Evolutionary conservation across 352 stramenopile genomes (phyloP), one percentile per base, ranked within the genome.

Genomic region (Pythium oligandrum): DNA sequence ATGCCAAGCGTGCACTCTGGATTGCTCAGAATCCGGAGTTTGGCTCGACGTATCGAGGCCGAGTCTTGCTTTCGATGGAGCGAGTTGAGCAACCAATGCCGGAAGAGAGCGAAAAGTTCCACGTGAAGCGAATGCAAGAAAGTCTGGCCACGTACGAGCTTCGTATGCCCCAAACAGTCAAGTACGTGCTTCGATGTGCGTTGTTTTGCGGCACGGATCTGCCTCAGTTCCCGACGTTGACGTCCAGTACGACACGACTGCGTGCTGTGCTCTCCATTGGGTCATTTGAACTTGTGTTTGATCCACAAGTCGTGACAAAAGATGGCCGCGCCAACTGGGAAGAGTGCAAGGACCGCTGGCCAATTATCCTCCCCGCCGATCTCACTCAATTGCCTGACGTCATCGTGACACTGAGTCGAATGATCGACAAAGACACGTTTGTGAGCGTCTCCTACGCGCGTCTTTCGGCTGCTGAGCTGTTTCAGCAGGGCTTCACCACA

Each of bases 21-120:
- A 70, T 93, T 30, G 72, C 84, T 7, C 71, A 77, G 37, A 79
- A 84, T 17, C 70, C 81, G 3, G 72, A 93, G 4, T 70, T 77
- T 35, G 86, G 75, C 0, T 95, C 86, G 1, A 90, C 72, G 5
- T 96, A 95, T 59, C 75, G 86, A 2, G 88, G 88, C 0, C 73
- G 86, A 0, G 40, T 96, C 0, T 55, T 96, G n/a, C 42, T 96
- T 6, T 88, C 79, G 5, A 84, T 88, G 65, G 73, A 85, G 39
- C 72, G 75, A 8, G 65, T 90, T 0, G 72, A 88, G 43, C 44
- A 46, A 0, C 61, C 77, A 1, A 38, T 49, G 26, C 50, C 57
- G 4, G 63, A 77, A 33, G 71, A 83, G 38, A 64, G 67, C 8
- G 82, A 92, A 8, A 88, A 80, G 33, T 86, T 84, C 45, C 72